Evolutionary conservation across 2,329 filamentous ascomycete species (phyloP), one percentile per base, ranked within the genome.

Genomic region (Aureobasidium sp.): DNA sequence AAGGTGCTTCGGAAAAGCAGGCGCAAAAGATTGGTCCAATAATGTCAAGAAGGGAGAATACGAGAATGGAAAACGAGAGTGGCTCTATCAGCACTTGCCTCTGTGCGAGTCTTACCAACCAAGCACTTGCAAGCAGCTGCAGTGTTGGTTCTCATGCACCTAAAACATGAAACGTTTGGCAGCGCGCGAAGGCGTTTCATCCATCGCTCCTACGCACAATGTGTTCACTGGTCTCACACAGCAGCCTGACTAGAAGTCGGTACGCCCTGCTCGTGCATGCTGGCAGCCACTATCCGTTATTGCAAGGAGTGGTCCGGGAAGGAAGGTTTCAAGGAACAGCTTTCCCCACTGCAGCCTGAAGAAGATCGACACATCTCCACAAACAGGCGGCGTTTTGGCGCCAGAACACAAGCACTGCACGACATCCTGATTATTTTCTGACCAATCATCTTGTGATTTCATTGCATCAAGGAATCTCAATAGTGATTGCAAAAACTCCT

Each of bases 81-180:
- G 3, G 40, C 24, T 44, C 24, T 19, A 5, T 24, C 19, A 47
- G 19, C 29, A 49, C 56, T 44, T 40, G 56, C 42, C 44, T 27
- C 37, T 44, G 52, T 56, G 52, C 24, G 39, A 31, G 5, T 56
- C 24, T 40, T 35, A 39, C 17, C 15, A 56, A 33, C 52, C 52
- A 56, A 33, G 31, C 39, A 19, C 17, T 17, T n/a, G 17, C 40
- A 24, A 40, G 44, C 42, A 40, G 39, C 29, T 59, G 56, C 56
- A 22, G 56, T 58, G 40, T 57, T 57, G 53, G 53, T 49, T 24
- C 44, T 33, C 57, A 49, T 60, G 57, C 57, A 60, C 22, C 45
- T 50, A 60, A 40, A 33, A 40, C 45, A 39, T 60, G 57, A 60
- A 60, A 60, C 57, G 19, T 42, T 22, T 39, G 44, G 57, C 33